Conservation (phyloP, 306 rosid species). For the Canavalia ensiformis region DNA sequence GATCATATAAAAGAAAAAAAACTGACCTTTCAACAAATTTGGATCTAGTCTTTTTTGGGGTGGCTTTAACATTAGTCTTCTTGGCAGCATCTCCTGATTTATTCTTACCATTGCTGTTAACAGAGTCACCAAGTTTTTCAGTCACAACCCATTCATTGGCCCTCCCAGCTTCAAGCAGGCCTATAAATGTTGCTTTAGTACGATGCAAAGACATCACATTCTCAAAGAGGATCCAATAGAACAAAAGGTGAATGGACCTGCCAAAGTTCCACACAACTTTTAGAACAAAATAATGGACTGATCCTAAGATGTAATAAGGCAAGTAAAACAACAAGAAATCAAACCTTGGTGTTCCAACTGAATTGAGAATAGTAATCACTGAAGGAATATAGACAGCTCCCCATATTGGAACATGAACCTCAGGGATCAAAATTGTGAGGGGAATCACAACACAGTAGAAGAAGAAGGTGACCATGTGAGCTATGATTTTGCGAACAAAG, state of each 20-base stretch:
- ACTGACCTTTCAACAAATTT: constrained; percentile 78
- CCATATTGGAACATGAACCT: constrained; percentile 97
- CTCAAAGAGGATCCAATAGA: constrained; percentile 99
- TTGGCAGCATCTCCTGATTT: constrained; percentile 81
- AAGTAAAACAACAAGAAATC: not conserved
- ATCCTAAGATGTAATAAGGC: not conserved
- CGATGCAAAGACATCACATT: constrained; percentile 98
- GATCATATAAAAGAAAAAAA: not conserved
- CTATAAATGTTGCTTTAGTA: constrained; percentile 93
- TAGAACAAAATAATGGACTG: not conserved
- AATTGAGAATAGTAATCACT: constrained; percentile 91
- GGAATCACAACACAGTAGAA: constrained; percentile 97
- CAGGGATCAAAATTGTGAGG: constrained; percentile 92
- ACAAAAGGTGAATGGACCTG: constrained; percentile 95
- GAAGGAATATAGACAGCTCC: constrained; percentile 99
- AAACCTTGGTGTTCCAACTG: constrained; percentile 99
- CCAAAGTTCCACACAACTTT: constrained; percentile 32
- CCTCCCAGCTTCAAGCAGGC: constrained; percentile 84
- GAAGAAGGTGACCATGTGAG: constrained; percentile 94
- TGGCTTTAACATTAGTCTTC: constrained; percentile 65
- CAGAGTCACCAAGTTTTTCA: constrained; percentile 92
- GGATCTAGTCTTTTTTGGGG: constrained; percentile 63
- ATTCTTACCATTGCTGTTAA: constrained; percentile 70
- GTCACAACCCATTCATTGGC: constrained; percentile 99
- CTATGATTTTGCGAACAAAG: constrained; percentile 93